Conservation (phyloP, 768 basidiomycete genomes). For the Boletus pseudo-olivaceus region DNA sequence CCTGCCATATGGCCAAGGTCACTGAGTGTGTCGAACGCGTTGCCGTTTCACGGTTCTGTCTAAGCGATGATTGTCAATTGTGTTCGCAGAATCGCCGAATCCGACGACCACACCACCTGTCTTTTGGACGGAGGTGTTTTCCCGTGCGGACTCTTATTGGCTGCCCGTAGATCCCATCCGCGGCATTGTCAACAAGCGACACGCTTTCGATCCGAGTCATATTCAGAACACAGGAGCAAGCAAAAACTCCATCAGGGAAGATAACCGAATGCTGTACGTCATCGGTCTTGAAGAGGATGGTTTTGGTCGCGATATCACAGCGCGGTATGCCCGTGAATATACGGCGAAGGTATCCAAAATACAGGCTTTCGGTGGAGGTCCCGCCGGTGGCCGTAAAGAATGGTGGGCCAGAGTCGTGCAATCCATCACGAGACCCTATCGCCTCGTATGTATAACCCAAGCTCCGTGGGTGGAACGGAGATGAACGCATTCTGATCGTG, state of each 20-base stretch:
- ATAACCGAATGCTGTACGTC: slow-evolving; percentile 92
- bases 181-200: slow-evolving; percentile 73
- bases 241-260: slow-evolving; percentile 31
- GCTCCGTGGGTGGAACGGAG: slow-evolving; percentile 18
- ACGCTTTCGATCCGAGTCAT: slow-evolving; percentile 71
- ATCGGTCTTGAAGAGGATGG: slow-evolving; percentile 94
- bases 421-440: slow-evolving; percentile 69
- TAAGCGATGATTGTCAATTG: slow-evolving; percentile 25
- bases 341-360: slow-evolving; percentile 75
- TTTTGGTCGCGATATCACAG: slow-evolving; percentile 86
- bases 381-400: slow-evolving; percentile 56
- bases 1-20: slow-evolving; percentile 13
- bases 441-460: slow-evolving; percentile 54
- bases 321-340: slow-evolving; percentile 81
- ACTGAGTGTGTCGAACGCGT: slow-evolving; percentile 16
- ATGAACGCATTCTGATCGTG: slow-evolving; percentile 13
- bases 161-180: slow-evolving; percentile 89
- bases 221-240: slow-evolving; percentile 16
- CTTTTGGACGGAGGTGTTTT: slow-evolving; percentile 98
- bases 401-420: slow-evolving; percentile 83
- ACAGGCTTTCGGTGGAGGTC: slow-evolving; percentile 55
- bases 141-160: slow-evolving; percentile 88
- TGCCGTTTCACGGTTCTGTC: slow-evolving; percentile 10
- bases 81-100: slow-evolving; percentile 35
- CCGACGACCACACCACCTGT: slow-evolving; percentile 72